Base-by-base conservation (phyloP, 768 basidiomycete species). In the Dioszegia hungarica region DNA sequence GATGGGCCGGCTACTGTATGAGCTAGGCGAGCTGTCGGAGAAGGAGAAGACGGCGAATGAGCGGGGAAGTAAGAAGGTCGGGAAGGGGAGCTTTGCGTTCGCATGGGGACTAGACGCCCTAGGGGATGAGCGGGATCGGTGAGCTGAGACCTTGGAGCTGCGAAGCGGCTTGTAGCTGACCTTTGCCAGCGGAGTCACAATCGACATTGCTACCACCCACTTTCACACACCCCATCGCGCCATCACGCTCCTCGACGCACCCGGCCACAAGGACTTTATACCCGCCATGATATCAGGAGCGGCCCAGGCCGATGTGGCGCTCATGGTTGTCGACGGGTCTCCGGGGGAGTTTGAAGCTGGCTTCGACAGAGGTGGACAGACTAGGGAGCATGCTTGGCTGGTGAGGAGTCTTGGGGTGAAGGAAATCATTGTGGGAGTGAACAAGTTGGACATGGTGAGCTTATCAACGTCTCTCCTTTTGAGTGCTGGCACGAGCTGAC, bases 251-350 rank as follows among this genome's bases (percentile, higher is more conserved):
- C 82, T 99, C 28, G 95, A 99, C 67, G 94, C 94, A 0, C 95
- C 95, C 0, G 95, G 95, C 0, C 95, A 99, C 77, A 87, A 86
- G 63, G 95, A 99, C 70, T 98, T 98, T 67, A 88, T 99, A 61
- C 95, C 95, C 1, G 98, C 98, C 72, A 98, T 98, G 94, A 99
- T 99, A 50, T 97, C 93, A 0, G 95, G 95, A 0, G 94, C 95
- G 6, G 86, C 93, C 1, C 95, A 97, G 76, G 95, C 94, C 0
- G 95, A 98, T 64, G 90, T 90, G 44, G 91, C 95, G 0, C 77
- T 98, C 8, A 84, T 98, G 20, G 93, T 98, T 3, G 85, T 99
- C 25, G 95, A 95, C 73, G 86, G 92, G 1, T 81, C 86, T 5
- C 84, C 81, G 1, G 94, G 94, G 19, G 92, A 93, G 70, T 99